Conservation (phyloP, 2,329 filamentous ascomycete species). For the Ascocoryne sarcoides region DNA sequence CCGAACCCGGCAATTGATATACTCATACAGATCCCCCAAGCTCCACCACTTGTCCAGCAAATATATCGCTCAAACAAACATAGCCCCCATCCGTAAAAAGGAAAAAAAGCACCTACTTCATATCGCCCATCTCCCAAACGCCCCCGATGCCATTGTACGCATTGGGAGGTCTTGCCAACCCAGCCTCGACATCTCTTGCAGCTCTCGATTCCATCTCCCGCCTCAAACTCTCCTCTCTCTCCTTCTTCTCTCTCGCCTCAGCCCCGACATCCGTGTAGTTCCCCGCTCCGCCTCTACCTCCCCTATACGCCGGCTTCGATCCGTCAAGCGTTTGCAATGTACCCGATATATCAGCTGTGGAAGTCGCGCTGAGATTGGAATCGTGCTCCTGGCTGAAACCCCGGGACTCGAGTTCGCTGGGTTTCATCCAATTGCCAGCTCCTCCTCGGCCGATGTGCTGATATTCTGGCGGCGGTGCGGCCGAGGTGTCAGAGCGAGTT, state of each 20-base stretch:
- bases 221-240: conserved; percentile 28
- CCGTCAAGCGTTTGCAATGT: conserved; percentile 3
- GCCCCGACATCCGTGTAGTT: conserved; percentile 37
- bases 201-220: conserved; percentile 36
- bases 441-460: conserved; percentile 46
- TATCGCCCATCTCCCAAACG: conserved; percentile 8
- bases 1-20: too few relatives aligned
- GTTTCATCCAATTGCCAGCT: conserved; percentile 48
- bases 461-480: conserved; percentile 30
- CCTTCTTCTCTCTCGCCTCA: conserved; percentile 20
- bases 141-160: conserved; percentile 29
- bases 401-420: conserved; percentile 12
- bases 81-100: not conserved
- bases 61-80: too few relatives aligned
- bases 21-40: too few relatives aligned
- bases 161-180: conserved; percentile 38
- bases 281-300: conserved; percentile 49
- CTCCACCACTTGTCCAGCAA: too few relatives aligned
- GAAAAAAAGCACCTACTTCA: not conserved
- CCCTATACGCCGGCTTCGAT: conserved; percentile 11
- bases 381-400: conserved; percentile 9
- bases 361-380: conserved; percentile 4
- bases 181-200: conserved; percentile 38
- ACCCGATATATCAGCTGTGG: conserved; percentile 1
- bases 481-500: conserved; percentile 16